A percentile compares a stretch with the other conserved stretches of the same genome.
These are phyloP conservation scores for Leccinellum luteum DNA, from an alignment of 768 basidiomycete genomes.

Conservation along the genomic window DNA sequence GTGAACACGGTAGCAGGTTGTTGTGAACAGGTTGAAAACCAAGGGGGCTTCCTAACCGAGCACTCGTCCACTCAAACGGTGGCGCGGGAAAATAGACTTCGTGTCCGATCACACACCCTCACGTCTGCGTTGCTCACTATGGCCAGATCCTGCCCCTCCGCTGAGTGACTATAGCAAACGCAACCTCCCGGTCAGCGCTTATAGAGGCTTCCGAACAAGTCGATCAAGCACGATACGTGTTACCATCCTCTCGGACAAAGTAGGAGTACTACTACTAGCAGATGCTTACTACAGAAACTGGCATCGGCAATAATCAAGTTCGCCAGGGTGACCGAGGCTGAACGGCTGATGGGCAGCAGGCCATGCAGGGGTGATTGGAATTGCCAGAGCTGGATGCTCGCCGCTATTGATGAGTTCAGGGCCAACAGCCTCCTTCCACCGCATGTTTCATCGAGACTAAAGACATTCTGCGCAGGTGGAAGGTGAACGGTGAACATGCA, in stretches of 20 bases:
- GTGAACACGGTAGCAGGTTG: slow-evolving; percentile 22
- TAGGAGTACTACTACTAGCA: too few relatives aligned
- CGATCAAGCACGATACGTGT: too few relatives aligned
- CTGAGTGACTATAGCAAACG: slow-evolving; percentile 18
- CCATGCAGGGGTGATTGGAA: slow-evolving; percentile 32
- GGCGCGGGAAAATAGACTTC: slow-evolving; percentile 31
- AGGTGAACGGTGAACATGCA: slow-evolving; percentile 5
- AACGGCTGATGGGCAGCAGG: slow-evolving; percentile 21
- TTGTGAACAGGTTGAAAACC: slow-evolving; percentile 24
- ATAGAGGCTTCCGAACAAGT: slow-evolving; percentile 19
- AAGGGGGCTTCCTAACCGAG: slow-evolving; percentile 20
- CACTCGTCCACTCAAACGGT: slow-evolving; percentile 9
- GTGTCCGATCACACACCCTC: background rate
- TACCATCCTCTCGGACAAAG: slow-evolving; percentile 27
- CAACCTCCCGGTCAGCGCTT: too few relatives aligned
- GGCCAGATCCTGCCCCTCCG: slow-evolving; percentile 28
- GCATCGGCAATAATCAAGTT: slow-evolving; percentile 20
- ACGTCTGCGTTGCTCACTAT: slow-evolving; percentile 18
- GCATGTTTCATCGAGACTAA: slow-evolving; percentile 17
- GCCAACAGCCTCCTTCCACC: slow-evolving; percentile 13
- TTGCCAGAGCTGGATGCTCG: slow-evolving; percentile 30
- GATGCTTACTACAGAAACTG: slow-evolving; percentile 27
- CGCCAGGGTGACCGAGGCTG: slow-evolving; percentile 10
- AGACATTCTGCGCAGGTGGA: slow-evolving; percentile 25
- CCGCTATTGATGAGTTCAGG: slow-evolving; percentile 25